These are phyloP conservation scores for Voacanga thouarsii DNA, from an alignment of 257 asterid genomes.

Conservation along the genomic window DNA sequence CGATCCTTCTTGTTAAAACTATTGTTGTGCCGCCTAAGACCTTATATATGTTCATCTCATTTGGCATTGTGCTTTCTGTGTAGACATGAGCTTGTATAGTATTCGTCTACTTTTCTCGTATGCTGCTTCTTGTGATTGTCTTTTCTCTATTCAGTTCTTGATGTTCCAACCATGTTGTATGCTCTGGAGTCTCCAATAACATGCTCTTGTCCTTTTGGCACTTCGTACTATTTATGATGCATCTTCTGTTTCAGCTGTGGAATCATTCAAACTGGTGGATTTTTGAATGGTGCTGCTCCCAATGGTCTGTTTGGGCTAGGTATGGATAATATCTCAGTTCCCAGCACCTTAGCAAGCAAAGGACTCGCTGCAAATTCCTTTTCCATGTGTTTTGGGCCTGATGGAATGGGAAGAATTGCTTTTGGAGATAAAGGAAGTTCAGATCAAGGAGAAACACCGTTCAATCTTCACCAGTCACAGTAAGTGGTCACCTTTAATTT, in stretches of 20 bases:
- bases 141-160: neutral
- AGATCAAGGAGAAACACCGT: constrained; percentile 61
- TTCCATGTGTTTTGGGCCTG: constrained; percentile 93
- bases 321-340: constrained; percentile 63
- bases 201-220: neutral
- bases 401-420: constrained; percentile 81
- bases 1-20: neutral
- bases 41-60: neutral
- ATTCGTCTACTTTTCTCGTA: neutral
- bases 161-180: neutral
- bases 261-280: constrained; percentile 81
- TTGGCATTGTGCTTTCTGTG: neutral
- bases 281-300: constrained; percentile 84
- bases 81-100: neutral
- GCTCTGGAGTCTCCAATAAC: neutral
- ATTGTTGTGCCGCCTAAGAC: neutral
- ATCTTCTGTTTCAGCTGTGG: constrained; percentile 71
- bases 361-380: constrained; percentile 87
- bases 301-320: constrained; percentile 98
- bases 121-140: neutral
- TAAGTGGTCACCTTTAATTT: constrained; percentile 34
- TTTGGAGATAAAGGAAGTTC: constrained; percentile 88
- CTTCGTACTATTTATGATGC: neutral
- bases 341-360: constrained; percentile 70
- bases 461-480: constrained; percentile 59